Evolutionary conservation across 768 basidiomycete species (phyloP).

Genomic region (Mycena sanguinolenta): DNA sequence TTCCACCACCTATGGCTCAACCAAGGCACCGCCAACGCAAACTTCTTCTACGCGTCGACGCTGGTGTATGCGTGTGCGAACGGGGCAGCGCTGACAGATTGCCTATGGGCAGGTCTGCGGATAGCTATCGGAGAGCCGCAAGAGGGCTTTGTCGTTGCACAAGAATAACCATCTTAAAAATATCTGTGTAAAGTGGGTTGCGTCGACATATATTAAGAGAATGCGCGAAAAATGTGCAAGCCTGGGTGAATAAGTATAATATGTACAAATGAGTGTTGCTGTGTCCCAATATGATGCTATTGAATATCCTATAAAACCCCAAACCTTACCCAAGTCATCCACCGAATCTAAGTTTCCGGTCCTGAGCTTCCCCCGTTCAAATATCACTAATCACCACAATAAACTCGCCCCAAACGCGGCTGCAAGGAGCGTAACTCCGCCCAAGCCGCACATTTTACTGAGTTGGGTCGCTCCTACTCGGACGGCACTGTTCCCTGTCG

Average conservation of each 20-base stretch:
- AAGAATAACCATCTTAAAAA: conserved; percentile 58
- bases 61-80: conserved; percentile 93
- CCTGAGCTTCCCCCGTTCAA: not conserved
- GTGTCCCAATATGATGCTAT: conserved; percentile 23
- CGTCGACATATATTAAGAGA: conserved; percentile 13
- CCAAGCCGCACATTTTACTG: not conserved
- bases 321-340: not conserved
- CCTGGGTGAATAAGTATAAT: not conserved
- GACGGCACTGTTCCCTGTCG: conserved; percentile 27
- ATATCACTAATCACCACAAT: conserved; percentile 25
- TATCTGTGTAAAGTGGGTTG: not conserved
- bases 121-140: conserved; percentile 72
- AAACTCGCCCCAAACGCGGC: conserved; percentile 18
- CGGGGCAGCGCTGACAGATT: conserved; percentile 87
- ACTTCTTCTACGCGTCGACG: conserved; percentile 97
- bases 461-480: conserved; percentile 14
- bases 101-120: conserved; percentile 85
- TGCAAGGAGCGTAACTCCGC: conserved; percentile 10
- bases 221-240: conserved; percentile 15
- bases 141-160: conserved; percentile 69
- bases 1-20: conserved; percentile 94
- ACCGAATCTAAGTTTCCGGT: conserved; percentile 16
- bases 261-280: conserved; percentile 31
- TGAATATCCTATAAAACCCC: not conserved
- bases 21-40: conserved; percentile 95